Evolutionary conservation across 352 stramenopile genomes (phyloP), one percentile per base, ranked within the genome.

Genomic region (Phytopythium cucurbitacearum): DNA sequence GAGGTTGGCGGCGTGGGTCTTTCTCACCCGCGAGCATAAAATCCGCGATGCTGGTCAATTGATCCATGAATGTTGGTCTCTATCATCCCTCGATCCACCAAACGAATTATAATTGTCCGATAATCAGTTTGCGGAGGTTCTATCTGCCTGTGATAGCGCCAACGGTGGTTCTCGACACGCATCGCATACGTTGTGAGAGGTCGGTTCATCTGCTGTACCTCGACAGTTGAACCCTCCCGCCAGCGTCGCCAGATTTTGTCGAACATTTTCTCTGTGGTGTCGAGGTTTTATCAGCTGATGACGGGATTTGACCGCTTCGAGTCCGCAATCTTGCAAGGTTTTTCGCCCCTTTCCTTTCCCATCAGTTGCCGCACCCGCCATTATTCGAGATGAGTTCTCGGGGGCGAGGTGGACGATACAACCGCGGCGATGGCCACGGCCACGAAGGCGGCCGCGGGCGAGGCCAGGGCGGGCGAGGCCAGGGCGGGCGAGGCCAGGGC

Each of bases 351-450:
- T 45, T 13, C 40, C 40, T 45, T 45, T 45, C 41, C 6, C n/a
- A n/a, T n/a, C n/a, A n/a, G n/a, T n/a, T n/a, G n/a, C n/a, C 41
- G 21, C 21, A 28, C 21, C 21, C 21, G 21, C 21, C 21, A 28
- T 28, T 28, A 28, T 28, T 28, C 10, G 7, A 28, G 13, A 56
- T 56, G 40, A 49, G 40, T 11, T 12, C 33, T 28, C 40, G 50
- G 1, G 45, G 32, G 10, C 45, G 45, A 48, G 50, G 50, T 12
- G 39, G 50, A 13, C 32, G 50, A 48, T n/a, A 40, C 40, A 33
- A 15, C 9, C 32, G 28, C 3, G 39, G 40, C 12, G 33, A 36
- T 16, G 40, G 41, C 0, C 40, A 40, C 40, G n/a, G 41, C 13
- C 35, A 39, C 39, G 13, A 46, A 21, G 38, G 38, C 13, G 16